Conservation (phyloP, 1,284 basidiomycete genomes). For the Puccinia brachypodii region DNA sequence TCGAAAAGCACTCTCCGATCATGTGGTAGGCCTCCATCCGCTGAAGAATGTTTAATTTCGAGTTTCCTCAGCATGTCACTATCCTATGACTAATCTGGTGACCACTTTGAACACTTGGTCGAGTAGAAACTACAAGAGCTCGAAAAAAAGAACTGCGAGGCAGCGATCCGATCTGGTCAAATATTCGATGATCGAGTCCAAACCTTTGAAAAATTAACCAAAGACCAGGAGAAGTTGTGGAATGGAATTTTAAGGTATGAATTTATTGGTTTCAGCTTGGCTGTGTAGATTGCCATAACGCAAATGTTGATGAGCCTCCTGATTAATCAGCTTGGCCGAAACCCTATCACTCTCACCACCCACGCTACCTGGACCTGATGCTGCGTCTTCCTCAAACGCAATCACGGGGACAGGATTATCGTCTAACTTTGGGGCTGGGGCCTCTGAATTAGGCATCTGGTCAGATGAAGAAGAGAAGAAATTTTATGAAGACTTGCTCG, state of each 20-base stretch:
- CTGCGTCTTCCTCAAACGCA: slow-evolving; percentile 15
- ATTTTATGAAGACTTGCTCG: slow-evolving; percentile 91
- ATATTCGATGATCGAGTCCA: slow-evolving; percentile 99
- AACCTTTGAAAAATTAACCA: slow-evolving; percentile 97
- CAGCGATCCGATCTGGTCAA: slow-evolving; percentile 96
- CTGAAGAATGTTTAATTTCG: too few species aligned
- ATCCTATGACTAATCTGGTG: background rate
- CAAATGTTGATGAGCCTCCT: background rate
- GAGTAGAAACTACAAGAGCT: slow-evolving; percentile 86
- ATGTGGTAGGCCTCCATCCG: slow-evolving; percentile 56
- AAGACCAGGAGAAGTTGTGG: slow-evolving; percentile 80
- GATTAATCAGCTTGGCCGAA: slow-evolving; percentile 26
- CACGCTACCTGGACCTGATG: slow-evolving; percentile 27
- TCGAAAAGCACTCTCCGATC: slow-evolving; percentile 86
- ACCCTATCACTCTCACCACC: slow-evolving; percentile 41
- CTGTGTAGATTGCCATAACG: background rate
- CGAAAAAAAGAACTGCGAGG: slow-evolving; percentile 93
- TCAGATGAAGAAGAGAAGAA: slow-evolving; percentile 94
- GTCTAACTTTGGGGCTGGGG: slow-evolving; percentile 23
- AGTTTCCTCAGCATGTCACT: background rate
- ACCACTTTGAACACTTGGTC: background rate
- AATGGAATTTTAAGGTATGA: slow-evolving; percentile 41
- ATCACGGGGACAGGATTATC: slow-evolving; percentile 46
- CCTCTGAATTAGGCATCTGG: slow-evolving; percentile 67
- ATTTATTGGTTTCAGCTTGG: background rate